Evolutionary conservation across 225 moss, liverwort and hornwort genomes (phyloP).

Genomic region (Rhytidiadelphus loreus): DNA sequence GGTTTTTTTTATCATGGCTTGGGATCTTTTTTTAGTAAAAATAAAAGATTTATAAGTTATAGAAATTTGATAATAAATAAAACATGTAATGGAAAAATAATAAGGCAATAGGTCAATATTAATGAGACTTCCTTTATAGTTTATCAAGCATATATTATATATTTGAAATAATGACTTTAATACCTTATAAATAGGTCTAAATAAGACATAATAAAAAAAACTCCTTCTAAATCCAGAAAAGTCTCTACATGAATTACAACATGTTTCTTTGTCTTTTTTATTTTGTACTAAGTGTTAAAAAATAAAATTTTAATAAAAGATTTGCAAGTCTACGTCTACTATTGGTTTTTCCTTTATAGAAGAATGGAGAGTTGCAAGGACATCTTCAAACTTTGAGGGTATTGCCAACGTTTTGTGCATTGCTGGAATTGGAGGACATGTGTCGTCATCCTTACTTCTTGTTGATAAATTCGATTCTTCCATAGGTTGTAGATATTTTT

Average conservation of each 20-base stretch:
- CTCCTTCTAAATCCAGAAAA: not conserved
- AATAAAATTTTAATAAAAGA: not conserved
- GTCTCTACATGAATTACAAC: not conserved
- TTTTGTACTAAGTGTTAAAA: not conserved
- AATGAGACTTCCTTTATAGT: not conserved
- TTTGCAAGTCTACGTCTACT: rapidly evolving
- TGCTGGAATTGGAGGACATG: too few species aligned
- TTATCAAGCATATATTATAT: not conserved
- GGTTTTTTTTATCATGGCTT: not conserved
- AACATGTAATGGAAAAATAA: not conserved
- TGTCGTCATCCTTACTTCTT: too few species aligned
- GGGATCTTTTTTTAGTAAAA: not conserved
- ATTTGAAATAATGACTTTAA: not conserved
- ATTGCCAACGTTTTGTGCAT: too few species aligned
- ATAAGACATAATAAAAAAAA: not conserved
- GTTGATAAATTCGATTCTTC: too few species aligned
- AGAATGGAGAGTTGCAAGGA: not conserved
- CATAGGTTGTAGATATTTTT: too few species aligned
- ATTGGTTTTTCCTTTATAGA: too few species aligned
- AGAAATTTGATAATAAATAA: not conserved
- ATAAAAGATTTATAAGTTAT: not conserved
- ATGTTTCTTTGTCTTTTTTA: not conserved
- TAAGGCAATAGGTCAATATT: not conserved
- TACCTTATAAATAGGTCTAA: not conserved
- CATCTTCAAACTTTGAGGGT: too few species aligned